Evolutionary conservation across 176 grass and related monocot species (phyloP).

Genomic region (Eremochloa ophiuroides): DNA sequence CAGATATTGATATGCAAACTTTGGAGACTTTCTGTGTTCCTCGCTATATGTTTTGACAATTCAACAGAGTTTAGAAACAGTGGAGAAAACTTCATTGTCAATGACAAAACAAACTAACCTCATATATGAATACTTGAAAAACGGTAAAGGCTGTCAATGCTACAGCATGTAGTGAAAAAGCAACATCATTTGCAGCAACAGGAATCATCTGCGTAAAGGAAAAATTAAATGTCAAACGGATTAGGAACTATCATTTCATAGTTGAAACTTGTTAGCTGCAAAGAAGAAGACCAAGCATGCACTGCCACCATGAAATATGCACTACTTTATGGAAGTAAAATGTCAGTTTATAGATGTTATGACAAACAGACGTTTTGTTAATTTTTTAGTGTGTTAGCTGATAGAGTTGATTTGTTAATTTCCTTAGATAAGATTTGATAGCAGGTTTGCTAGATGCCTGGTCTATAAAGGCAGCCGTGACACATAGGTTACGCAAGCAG

Average conservation of each 20-base stretch:
- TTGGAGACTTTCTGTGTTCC: constrained; percentile 90
- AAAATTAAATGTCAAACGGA: neutral
- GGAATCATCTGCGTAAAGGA: constrained; percentile 69
- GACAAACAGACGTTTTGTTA: neutral
- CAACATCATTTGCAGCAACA: constrained; percentile 95
- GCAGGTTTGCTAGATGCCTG: neutral
- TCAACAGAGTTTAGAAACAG: neutral
- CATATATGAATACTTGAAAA: constrained; percentile 94
- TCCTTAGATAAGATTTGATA: neutral
- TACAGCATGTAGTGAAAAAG: constrained; percentile 91
- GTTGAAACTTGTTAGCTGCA: neutral
- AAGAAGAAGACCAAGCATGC: neutral
- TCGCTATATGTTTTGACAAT: constrained; percentile 52
- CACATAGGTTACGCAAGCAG: neutral
- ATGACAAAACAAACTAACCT: constrained; percentile 54
- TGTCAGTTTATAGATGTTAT: neutral
- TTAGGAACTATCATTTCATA: neutral
- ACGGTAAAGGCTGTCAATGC: constrained; percentile 84
- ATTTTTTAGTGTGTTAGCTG: neutral
- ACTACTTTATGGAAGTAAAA: neutral
- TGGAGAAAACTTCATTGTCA: neutral
- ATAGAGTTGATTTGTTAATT: neutral
- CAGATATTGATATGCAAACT: constrained; percentile 57
- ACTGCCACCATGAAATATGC: neutral
- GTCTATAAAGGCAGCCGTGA: neutral